phyloP scores from a whole-genome alignment of 345 rosid genomes.

The Excoecaria agallocha region DNA sequence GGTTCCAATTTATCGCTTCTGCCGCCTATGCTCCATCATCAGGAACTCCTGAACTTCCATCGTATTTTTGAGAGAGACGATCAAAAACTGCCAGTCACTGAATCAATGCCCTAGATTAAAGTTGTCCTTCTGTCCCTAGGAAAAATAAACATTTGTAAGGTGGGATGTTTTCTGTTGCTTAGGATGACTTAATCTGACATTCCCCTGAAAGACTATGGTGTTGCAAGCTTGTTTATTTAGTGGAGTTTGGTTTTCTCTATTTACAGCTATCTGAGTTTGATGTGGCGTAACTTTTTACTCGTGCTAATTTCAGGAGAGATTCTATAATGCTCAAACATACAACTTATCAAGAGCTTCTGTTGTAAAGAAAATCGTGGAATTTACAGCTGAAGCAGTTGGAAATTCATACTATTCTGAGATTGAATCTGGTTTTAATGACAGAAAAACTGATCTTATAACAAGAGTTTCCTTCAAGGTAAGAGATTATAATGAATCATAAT shows the following conservation, averaged over 20 bases:
- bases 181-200: neutral
- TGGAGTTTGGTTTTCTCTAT: neutral
- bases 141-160: neutral
- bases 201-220: neutral
- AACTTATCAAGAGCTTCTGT: conserved; percentile 56
- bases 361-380: conserved; percentile 52
- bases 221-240: neutral
- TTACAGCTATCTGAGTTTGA: neutral
- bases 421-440: conserved; percentile 53
- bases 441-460: conserved; percentile 58
- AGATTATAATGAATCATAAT: neutral
- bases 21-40: neutral
- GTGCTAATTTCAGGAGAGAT: conserved; percentile 47
- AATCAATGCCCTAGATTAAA: neutral
- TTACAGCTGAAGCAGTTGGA: conserved; percentile 51
- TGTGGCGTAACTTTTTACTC: neutral
- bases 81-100: neutral
- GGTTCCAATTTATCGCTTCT: neutral
- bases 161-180: neutral
- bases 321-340: conserved; percentile 55
- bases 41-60: no score
- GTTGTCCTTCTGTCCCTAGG: neutral
- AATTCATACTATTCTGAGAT: conserved; percentile 46
- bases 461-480: conserved; percentile 82
- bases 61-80: neutral